Evolutionary conservation across 1,139 yeast species (phyloP).

Genomic region (Pneumocystis murina): DNA sequence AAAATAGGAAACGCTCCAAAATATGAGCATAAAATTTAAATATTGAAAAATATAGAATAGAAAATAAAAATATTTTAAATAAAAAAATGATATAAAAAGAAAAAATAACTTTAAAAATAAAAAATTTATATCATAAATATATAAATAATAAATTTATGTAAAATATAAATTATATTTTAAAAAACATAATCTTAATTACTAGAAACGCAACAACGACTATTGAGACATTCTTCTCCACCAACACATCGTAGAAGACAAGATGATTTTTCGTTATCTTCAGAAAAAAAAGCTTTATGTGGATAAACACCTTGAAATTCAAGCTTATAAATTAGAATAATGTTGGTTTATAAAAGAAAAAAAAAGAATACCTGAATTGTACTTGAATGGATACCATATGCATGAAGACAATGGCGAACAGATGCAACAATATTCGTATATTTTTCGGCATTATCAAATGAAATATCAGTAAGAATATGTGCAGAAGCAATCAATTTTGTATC

Average conservation of each 20-base stretch:
- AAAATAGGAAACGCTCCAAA: too few relatives aligned
- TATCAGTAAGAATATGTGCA: conserved; percentile 62
- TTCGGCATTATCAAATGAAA: conserved; percentile 26
- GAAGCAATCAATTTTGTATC: conserved; percentile 82
- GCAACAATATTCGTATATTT: conserved; percentile 59
- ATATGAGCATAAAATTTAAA: too few relatives aligned
- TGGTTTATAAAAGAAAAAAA: background rate
- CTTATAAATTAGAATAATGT: background rate
- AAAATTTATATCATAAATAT: too few relatives aligned
- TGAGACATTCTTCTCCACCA: conserved; percentile 10
- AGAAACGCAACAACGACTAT: background rate
- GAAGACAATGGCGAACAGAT: conserved; percentile 64
- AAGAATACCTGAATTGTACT: conserved; percentile 59
- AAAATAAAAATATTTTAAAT: too few relatives aligned
- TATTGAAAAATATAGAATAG: too few relatives aligned
- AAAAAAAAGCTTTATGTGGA: conserved; percentile 24
- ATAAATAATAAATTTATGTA: background rate
- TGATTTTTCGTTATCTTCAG: background rate
- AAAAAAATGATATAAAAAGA: too few relatives aligned
- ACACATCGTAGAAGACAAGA: conserved; percentile 10
- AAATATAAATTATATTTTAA: background rate
- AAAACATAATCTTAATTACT: background rate
- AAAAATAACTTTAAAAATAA: too few relatives aligned
- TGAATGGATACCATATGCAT: conserved; percentile 73
- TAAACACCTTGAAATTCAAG: conserved; percentile 37